Conservation (phyloP, 495 filamentous ascomycete species). For the Staphylotrichum tortipilum region DNA sequence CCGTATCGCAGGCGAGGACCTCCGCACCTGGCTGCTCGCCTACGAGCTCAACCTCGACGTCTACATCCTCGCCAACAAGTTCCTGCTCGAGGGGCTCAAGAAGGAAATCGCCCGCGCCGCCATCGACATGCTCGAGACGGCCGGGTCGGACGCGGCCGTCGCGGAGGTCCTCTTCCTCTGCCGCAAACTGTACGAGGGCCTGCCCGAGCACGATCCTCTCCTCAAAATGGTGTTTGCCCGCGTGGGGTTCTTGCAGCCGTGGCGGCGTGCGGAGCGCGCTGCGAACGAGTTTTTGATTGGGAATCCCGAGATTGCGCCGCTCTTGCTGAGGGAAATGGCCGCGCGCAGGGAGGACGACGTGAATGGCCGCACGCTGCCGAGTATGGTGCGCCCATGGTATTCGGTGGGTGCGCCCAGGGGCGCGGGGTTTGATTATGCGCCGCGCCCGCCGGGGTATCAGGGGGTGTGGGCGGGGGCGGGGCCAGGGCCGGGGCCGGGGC, state of each 20-base stretch:
- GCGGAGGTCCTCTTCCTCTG: slow-evolving; percentile 31
- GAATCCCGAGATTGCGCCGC: slow-evolving; percentile 32
- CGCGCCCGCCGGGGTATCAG: too few relatives aligned
- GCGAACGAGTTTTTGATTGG: slow-evolving; percentile 27
- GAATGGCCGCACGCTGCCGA: slow-evolving; percentile 24
- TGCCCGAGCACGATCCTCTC: slow-evolving; percentile 30
- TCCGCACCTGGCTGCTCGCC: slow-evolving; percentile 37
- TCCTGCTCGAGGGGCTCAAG: slow-evolving; percentile 38
- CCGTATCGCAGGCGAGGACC: slow-evolving; percentile 33
- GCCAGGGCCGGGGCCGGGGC: too few relatives aligned
- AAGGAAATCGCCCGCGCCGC: slow-evolving; percentile 26
- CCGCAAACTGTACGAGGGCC: slow-evolving; percentile 31
- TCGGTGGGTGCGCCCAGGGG: background rate
- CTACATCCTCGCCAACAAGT: slow-evolving; percentile 39
- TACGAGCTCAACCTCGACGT: slow-evolving; percentile 38
- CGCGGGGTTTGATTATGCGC: too few relatives aligned
- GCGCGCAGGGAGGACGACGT: slow-evolving; percentile 33
- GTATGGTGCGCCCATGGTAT: slow-evolving; percentile 30
- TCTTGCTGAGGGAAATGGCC: slow-evolving; percentile 37
- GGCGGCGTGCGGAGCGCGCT: slow-evolving; percentile 25
- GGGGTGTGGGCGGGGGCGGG: too few relatives aligned
- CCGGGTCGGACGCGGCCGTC: slow-evolving; percentile 33
- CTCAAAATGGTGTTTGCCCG: slow-evolving; percentile 39
- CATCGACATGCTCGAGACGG: slow-evolving; percentile 40
- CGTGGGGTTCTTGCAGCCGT: slow-evolving; percentile 38